These are phyloP conservation scores for Knufia fluminis DNA, from an alignment of 2,329 filamentous ascomycete species.

Conservation along the genomic window DNA sequence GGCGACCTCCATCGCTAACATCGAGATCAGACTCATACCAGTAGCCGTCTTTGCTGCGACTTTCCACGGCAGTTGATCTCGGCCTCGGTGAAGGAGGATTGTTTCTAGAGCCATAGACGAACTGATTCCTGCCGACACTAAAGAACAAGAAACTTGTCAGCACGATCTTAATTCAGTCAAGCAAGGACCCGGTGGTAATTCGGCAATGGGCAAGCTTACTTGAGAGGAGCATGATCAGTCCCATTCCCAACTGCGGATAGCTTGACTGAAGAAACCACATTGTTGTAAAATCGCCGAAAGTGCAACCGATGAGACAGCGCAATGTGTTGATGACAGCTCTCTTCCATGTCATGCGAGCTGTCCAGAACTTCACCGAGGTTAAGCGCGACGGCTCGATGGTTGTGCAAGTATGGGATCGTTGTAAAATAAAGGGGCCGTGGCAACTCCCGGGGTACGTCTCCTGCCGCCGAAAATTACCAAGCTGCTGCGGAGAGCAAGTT, in stretches of 20 bases:
- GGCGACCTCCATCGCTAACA: conserved; percentile 49
- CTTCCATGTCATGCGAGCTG: neutral
- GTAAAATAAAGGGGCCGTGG: neutral
- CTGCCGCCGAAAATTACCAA: neutral
- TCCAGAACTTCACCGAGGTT: neutral
- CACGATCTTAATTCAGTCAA: too few species aligned
- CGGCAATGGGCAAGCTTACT: conserved; percentile 29
- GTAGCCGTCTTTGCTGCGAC: conserved; percentile 43
- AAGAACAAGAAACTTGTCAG: neutral
- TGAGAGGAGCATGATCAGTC: conserved; percentile 43
- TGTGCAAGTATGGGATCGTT: neutral
- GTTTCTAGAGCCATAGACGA: conserved; percentile 48
- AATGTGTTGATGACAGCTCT: conserved; percentile 40
- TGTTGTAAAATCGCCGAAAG: conserved; percentile 46
- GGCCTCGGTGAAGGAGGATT: conserved; percentile 39
- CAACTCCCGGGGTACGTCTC: neutral
- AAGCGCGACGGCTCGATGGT: neutral
- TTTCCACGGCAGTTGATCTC: conserved; percentile 40
- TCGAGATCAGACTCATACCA: conserved; percentile 52
- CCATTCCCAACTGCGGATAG: conserved; percentile 30
- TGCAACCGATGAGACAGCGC: conserved; percentile 48
- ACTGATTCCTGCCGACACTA: conserved; percentile 45
- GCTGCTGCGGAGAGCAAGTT: too few species aligned
- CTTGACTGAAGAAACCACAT: conserved; percentile 47
- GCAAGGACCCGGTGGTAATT: neutral